Base-by-base conservation (phyloP, 352 stramenopile species). In the Pythium brachiatum region DNA sequence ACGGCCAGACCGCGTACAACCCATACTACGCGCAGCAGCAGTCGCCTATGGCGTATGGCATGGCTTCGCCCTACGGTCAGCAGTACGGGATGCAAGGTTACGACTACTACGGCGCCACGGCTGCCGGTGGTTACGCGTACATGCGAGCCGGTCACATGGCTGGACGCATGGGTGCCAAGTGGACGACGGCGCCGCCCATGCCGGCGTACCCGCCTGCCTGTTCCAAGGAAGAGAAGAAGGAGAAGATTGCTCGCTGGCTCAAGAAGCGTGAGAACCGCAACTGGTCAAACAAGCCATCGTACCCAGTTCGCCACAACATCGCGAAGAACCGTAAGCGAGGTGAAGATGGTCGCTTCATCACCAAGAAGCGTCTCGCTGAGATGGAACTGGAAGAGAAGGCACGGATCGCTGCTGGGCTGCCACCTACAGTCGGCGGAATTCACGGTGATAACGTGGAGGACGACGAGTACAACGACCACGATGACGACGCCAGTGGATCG, bases 271-370 rank as follows among this genome's bases (percentile, higher is more conserved):
- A 90, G 67, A 86, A 83, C 61, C 80, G 84, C 23, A 92, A 93
- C 70, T 93, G 82, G 82, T 91, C 81, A 25, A 93, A 90, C 67
- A 93, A 93, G 48, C 82, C 84, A 25, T 93, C 84, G 41, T 93
- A 93, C 56, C 84, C 84, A 7, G 82, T 91, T 48, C 80, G 84
- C 7, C 84, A 92, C 65, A 93, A 82, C 59, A 93, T 93, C 38
- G 84, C 84, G 7, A 93, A 90, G 69, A 88, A 86, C 60, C 81
- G 84, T 43, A 90, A 90, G 66, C 79, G 84, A 18, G 84, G 84
- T 34, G 84, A 93, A 66, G 84, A 93, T 57, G 84, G 84, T 36
- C 84, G 84, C 15, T 93, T 93, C 62, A 91, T 93, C 55, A 89
- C 82, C 2, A 93, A 91, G 62, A 79, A 74, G 18, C 73, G 79